Evolutionary conservation across 805 yeast species (phyloP), one percentile per base, ranked within the genome.

Genomic region (Lipomyces kockii): DNA sequence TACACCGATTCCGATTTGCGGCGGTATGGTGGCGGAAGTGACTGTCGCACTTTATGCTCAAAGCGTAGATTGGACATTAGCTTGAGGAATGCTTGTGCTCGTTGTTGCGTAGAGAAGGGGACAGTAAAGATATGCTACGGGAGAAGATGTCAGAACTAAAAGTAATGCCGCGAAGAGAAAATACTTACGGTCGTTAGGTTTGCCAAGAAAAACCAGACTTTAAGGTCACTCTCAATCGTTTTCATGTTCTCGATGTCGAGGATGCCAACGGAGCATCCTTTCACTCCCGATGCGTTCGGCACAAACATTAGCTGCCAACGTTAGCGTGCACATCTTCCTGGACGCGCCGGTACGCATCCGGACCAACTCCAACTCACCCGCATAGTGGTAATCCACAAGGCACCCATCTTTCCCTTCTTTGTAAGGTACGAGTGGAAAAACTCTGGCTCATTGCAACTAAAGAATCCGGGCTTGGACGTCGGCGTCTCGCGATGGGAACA

Each of bases 11-110:
- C 72, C 14, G 72, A 69, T 34, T 61, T 63, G 34, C 71, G 64
- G 6, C 72, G 67, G 56, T 76, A 76, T n/a, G 71, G 73, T 2
- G 78, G 78, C 12, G 78, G 76, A 54, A 76, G 68, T 49, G 72
- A 71, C 37, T 72, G 72, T n/a, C 76, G 71, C 29, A 76, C 74
- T 64, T 69, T 69, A 64, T 76, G 77, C 65, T 76, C 79, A 55
- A 76, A 76, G 34, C 76, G 74, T 32, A 76, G 70, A 64, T 76
- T 76, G 46, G 78, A 67, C 51, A 76, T 71, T 52, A 75, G 67
- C 51, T 74, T 71, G 43, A 74, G 65, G 58, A 76, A 74, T 35
- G 75, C 69, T 20, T 71, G 62, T 17, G 77, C 72, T 8, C 76
- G 71, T 20, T 62, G 59, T 34, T 68, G 64, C 1, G 74, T 64